Evolutionary conservation across 2,329 filamentous ascomycete genomes (phyloP).

Genomic region (Penicillium digitatum): DNA sequence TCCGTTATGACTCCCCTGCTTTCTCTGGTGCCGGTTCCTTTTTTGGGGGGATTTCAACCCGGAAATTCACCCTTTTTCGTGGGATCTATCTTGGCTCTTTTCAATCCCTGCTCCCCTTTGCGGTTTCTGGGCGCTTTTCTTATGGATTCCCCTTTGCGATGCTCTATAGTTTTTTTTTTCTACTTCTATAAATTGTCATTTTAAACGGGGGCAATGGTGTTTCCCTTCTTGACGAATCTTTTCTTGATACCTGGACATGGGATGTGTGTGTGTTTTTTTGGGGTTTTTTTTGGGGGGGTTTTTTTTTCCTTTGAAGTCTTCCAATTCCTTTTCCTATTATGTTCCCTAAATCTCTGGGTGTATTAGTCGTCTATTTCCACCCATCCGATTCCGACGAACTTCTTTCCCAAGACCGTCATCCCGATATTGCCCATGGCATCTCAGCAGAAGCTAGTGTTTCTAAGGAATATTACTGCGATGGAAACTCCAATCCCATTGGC

Average conservation of each 20-base stretch:
- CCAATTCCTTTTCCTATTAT: neutral
- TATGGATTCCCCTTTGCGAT: conserved; percentile 14
- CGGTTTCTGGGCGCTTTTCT: conserved; percentile 10
- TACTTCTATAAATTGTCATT: conserved; percentile 12
- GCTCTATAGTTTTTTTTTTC: too few relatives aligned
- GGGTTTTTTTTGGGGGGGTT: too few relatives aligned
- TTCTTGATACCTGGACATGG: conserved; percentile 21
- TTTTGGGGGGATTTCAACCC: conserved; percentile 1
- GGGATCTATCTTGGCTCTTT: conserved; percentile 8
- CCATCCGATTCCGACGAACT: neutral
- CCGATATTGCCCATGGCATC: conserved; percentile 4
- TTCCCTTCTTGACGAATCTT: conserved; percentile 7
- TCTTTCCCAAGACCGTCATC: neutral
- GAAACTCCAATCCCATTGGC: neutral
- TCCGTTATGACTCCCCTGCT: conserved; percentile 22
- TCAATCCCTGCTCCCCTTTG: neutral
- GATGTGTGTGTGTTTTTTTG: too few relatives aligned
- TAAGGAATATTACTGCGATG: conserved; percentile 4
- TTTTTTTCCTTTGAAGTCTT: neutral
- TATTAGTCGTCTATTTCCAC: conserved; percentile 7
- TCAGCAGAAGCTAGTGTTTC: neutral
- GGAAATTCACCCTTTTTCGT: conserved; percentile 5
- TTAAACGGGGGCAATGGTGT: conserved; percentile 20
- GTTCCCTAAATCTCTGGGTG: neutral
- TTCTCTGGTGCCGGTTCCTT: conserved; percentile 6